These are phyloP conservation scores for Chimonanthus praecox DNA, from an alignment of 164 flowering plant species.

Conservation along the genomic window DNA sequence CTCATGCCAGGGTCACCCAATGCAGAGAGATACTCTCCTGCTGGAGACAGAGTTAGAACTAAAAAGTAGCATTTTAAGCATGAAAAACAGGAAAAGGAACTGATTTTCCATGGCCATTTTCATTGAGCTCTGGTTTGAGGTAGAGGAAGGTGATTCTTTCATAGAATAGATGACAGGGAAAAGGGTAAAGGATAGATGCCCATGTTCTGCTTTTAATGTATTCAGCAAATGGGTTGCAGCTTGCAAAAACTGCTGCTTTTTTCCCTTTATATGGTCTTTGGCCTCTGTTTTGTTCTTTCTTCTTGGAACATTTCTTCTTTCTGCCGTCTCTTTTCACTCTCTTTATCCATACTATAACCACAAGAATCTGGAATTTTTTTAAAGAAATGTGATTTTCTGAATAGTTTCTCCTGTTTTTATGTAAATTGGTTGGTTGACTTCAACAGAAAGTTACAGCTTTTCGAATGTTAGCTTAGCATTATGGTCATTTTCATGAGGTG, in stretches of 20 bases:
- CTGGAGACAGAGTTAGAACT: slow-evolving; percentile 12
- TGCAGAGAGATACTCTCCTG: slow-evolving; percentile 23
- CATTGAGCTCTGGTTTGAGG: slow-evolving; percentile 2
- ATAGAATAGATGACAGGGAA: neutral
- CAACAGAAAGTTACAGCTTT: neutral
- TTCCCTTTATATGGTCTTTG: neutral
- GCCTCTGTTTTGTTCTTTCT: neutral
- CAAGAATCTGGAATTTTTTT: neutral
- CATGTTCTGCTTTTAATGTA: neutral
- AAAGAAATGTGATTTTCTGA: neutral
- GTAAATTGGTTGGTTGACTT: neutral
- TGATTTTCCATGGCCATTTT: slow-evolving; percentile 13
- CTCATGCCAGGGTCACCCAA: slow-evolving; percentile 77
- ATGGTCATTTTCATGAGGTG: neutral
- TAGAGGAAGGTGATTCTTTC: neutral
- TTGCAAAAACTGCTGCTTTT: slow-evolving; percentile 9
- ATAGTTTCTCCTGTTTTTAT: neutral
- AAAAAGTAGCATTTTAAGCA: slow-evolving; percentile 14
- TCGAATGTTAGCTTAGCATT: neutral
- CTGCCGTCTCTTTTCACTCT: neutral
- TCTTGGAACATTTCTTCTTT: neutral
- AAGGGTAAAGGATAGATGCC: neutral
- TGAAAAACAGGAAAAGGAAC: slow-evolving; percentile 13
- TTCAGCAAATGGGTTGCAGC: slow-evolving; percentile 1
- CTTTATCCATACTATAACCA: neutral